Base-by-base conservation (phyloP, 2,329 filamentous ascomycete genomes). In the Phaeosphaeria sp. region DNA sequence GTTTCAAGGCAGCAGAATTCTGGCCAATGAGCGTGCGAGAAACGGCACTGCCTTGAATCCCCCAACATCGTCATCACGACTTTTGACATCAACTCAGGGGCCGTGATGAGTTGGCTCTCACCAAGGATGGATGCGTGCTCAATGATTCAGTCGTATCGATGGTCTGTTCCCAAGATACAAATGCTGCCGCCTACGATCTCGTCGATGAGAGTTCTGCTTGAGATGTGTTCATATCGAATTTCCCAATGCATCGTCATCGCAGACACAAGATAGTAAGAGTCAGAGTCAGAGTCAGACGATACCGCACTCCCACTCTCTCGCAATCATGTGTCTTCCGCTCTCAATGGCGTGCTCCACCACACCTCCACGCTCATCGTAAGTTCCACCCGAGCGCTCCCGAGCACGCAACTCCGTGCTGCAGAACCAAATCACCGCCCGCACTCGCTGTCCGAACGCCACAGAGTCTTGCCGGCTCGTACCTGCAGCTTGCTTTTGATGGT, bases 1-100 rank as follows among this genome's bases (percentile, higher is more conserved):
- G 57, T 65, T 66, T 65, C 64, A 66, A 74, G 69, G 69, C 71
- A 73, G 51, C 68, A 62, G 60, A 63, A 66, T 73, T 64, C 60
- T 20, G 60, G 56, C 71, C 65, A 65, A 72, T 73, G 59, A 63
- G 21, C 53, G 55, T 42, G 18, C 53, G 20, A 50, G 39, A 65
- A 71, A 67, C 40, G 48, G 49, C 36, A 63, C 53, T 71, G 69
- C 69, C 66, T 74, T 60, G 56, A 45, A 57, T 55, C 51, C 51
- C 25, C 47, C 47, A 45, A 20, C 27, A 33, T 45, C 21, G 27
- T 47, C 45, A 9, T 30, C 24, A 18, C 24, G n/a, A 18, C 20
- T 25, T 25, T 46, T 25, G 15, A 3, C 11, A 36, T 36, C 30
- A 7, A 6, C 15, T 13, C 30, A 36, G 30, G 30, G 30, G 30